Base-by-base conservation (phyloP, 176 grass and related monocot species). In the Chrysopogon serrulatus region DNA sequence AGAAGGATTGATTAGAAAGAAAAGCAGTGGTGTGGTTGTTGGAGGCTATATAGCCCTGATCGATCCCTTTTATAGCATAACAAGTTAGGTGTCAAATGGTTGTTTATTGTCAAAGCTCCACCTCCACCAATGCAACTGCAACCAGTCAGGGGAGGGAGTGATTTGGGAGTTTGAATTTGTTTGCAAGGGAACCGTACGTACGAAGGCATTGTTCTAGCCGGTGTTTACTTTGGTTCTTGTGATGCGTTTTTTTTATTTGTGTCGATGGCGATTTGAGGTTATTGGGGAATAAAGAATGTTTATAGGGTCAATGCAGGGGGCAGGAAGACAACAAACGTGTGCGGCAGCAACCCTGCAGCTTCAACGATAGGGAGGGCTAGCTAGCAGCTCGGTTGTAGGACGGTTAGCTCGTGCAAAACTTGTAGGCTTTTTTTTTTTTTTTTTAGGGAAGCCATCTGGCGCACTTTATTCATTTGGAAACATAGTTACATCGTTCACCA, bases 21-120 rank as follows among this genome's bases (percentile, higher is more conserved):
- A 76, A 74, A 44, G 61, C 76, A 17, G 54, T 68, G 80, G 44
- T 56, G 56, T 36, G 5, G 30, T 74, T 79, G 13, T 28, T 81
- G 51, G 84, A 51, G 39, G 16, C 4, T 63, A 54, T 71, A 56
- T 51, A 60, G 31, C n/a, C 15, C 27, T 65, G 51, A 74, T 61
- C n/a, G 45, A 77, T n/a, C 19, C 76, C 70, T 89, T 89, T 84
- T 92, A 92, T 92, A 81, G 51, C 59, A 28, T 73, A 21, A 78
- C 35, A 73, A 78, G 73, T 83, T 88, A 59, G 87, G 59, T 76
- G 42, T 88, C 86, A 85, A 88, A 82, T 82, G 45, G 15, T 87
- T 71, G 15, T 88, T 71, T 88, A 85, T 81, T 84, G 34, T n/a
- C 6, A 60, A 79, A 62, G 67, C 74, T 73, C 67, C 54, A 51